Evolutionary conservation across 1,284 basidiomycete species (phyloP).

Genomic region (Melampsora larici-populina): DNA sequence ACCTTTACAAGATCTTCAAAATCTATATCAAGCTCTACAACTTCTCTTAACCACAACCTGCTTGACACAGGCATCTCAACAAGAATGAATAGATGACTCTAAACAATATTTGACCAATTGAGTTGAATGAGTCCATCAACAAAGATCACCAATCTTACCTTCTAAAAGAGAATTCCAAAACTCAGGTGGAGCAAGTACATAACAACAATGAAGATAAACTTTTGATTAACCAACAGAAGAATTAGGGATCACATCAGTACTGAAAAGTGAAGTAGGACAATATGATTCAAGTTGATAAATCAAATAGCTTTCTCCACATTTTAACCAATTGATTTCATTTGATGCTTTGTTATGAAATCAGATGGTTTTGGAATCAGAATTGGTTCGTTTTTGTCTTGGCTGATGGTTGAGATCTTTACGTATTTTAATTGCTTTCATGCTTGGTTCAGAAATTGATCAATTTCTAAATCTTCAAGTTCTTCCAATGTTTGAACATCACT

Average conservation of each 20-base stretch:
- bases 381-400: not conserved
- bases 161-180: conserved; percentile 20
- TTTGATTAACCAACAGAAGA: conserved; percentile 20
- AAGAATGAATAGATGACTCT: not conserved
- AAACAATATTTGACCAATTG: conserved; percentile 13
- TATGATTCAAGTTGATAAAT: conserved; percentile 21
- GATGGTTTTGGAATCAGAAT: not conserved
- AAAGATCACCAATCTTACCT: conserved; percentile 12
- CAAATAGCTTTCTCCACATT: conserved; percentile 9
- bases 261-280: conserved; percentile 7
- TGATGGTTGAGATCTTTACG: not conserved
- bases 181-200: conserved; percentile 25
- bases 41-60: too few relatives aligned
- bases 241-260: not conserved
- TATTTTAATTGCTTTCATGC: conserved; percentile 34
- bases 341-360: conserved; percentile 15
- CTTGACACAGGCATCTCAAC: too few relatives aligned
- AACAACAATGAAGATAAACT: conserved; percentile 18
- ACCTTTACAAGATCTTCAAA: too few relatives aligned
- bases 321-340: conserved; percentile 21
- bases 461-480: conserved; percentile 25
- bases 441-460: conserved; percentile 16
- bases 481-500: not conserved
- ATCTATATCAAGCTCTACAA: too few relatives aligned
- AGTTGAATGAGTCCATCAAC: conserved; percentile 31